Evolutionary conservation across 768 basidiomycete genomes (phyloP).

Genomic region (Thelephora aurantiotincta): DNA sequence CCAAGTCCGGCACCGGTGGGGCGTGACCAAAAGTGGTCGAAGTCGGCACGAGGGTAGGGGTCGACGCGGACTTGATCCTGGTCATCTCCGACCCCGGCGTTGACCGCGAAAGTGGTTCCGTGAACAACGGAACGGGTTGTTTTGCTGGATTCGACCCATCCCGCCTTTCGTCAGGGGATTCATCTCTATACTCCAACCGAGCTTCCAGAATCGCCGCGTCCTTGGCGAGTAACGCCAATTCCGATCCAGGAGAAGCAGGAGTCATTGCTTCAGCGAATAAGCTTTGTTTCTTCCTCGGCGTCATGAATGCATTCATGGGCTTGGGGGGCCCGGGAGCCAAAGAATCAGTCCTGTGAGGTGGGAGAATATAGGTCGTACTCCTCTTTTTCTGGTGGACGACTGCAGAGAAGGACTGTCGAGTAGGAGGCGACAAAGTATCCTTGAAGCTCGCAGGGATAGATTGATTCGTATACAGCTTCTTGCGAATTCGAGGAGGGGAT

Average conservation of each 20-base stretch:
- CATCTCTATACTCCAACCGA: constrained; percentile 8
- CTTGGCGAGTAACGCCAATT: constrained; percentile 12
- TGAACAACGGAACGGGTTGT: too few relatives aligned
- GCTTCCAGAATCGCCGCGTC: constrained; percentile 15
- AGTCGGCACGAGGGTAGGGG: too few relatives aligned
- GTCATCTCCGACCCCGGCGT: too few relatives aligned
- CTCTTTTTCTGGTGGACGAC: constrained; percentile 19
- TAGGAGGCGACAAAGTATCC: constrained; percentile 7
- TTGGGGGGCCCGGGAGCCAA: not conserved
- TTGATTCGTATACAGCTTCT: constrained; percentile 1
- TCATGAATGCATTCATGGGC: not conserved
- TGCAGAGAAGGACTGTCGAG: constrained; percentile 15
- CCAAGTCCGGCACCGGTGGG: too few relatives aligned
- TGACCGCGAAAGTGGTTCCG: too few relatives aligned
- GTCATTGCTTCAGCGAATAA: not conserved
- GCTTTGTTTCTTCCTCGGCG: not conserved
- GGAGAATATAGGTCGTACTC: not conserved
- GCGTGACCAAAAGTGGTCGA: too few relatives aligned
- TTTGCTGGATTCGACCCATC: constrained; percentile 1
- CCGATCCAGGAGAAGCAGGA: constrained; percentile 12
- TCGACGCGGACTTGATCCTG: too few relatives aligned
- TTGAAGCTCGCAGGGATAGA: constrained; percentile 5
- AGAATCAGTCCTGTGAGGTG: not conserved
- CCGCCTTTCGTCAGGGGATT: constrained; percentile 10
- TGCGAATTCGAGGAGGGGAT: constrained; percentile 4